Evolutionary conservation across 1,284 basidiomycete species (phyloP).

Genomic region (Cystodermella granulosa): DNA sequence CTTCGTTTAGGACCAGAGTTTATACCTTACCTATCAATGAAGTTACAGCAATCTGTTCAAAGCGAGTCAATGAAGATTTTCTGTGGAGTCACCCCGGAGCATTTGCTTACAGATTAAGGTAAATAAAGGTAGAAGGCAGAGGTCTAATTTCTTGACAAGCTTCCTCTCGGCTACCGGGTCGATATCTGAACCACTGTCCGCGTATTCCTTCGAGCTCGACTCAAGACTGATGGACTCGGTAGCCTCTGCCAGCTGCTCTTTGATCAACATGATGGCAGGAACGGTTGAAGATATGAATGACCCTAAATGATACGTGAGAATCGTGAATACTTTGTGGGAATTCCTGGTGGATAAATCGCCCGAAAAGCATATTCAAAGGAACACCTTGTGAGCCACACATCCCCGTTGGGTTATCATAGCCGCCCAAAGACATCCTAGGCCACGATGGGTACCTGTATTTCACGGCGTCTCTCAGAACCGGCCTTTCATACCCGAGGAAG

Average conservation of each 20-base stretch:
- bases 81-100: neutral
- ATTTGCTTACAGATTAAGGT: slow-evolving; percentile 38
- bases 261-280: too few relatives aligned
- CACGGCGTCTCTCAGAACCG: too few relatives aligned
- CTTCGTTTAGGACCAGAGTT: neutral
- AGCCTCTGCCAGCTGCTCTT: neutral
- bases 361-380: too few relatives aligned
- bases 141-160: slow-evolving; percentile 39
- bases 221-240: neutral
- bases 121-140: slow-evolving; percentile 38
- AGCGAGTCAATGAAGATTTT: neutral
- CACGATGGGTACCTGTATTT: too few relatives aligned
- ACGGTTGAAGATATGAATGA: too few relatives aligned
- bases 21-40: slow-evolving; percentile 34
- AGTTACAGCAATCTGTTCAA: slow-evolving; percentile 39
- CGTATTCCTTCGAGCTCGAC: neutral
- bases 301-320: too few relatives aligned
- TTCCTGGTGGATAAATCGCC: too few relatives aligned
- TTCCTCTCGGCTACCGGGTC: slow-evolving; percentile 32
- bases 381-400: too few relatives aligned
- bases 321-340: too few relatives aligned
- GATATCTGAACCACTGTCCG: slow-evolving; percentile 12
- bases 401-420: too few relatives aligned
- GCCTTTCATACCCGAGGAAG: too few relatives aligned
- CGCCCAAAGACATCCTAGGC: too few relatives aligned